Base-by-base conservation (phyloP, 805 yeast species). In the Hanseniaspora nectarophila region DNA sequence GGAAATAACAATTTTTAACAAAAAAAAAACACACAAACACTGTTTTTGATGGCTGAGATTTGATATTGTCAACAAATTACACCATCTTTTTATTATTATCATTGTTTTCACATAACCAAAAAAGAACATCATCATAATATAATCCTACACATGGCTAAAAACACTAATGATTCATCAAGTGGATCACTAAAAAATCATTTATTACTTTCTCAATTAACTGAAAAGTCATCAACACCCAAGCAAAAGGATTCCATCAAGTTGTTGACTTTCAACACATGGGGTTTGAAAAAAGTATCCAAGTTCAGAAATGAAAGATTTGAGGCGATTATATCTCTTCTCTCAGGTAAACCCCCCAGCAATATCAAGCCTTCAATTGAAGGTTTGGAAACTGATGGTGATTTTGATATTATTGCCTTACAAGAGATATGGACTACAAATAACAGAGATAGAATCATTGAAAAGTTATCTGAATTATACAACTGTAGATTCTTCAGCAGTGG, bases 351-450 rank as follows among this genome's bases (percentile, higher is more conserved):
- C 12, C 40, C 52, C 3, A 37, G 18, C 1, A 26, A 16, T 13
- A 4, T 48, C 35, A 2, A 54, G 56, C 3, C 29, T 42, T 57
- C 60, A 0, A 43, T 64, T 5, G 55, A 57, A 15, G 67, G 62
- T 2, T 29, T 43, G 10, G 20, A 23, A 26, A 42, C 46, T 1
- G 47, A 43, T 20, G 12, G 33, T 15, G 67, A 72, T 18, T 87
- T 84, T 66, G 96, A 92, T 66, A 74, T 92, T 12, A 76, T 92
- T 6, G 96, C 96, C 1, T 70, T 92, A n/a, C 98, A 92, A 64
- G 98, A 92, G 62, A 74, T 92, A 12, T 92, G 98, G 98, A 81
- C 82, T 37, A 74, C 79, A 56, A 79, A 75, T 44, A 98, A 92
- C 64, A 89, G 89, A 89, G 74, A 77, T 1, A 76, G 77, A 56